Evolutionary conservation across 2,329 filamentous ascomycete species (phyloP).

Genomic region (Fusarium haematococcum): DNA sequence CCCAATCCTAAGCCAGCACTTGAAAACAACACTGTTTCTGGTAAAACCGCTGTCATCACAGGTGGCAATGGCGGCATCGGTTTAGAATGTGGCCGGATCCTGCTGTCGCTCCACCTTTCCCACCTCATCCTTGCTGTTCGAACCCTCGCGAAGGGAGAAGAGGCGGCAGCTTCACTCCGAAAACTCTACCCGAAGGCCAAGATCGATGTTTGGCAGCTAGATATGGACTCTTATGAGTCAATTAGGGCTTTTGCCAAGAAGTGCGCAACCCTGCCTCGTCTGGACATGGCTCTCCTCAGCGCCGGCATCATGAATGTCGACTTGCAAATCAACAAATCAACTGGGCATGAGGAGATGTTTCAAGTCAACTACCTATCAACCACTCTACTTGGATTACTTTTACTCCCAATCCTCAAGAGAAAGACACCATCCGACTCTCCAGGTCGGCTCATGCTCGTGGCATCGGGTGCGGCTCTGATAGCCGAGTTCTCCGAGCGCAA

Average conservation of each 20-base stretch:
- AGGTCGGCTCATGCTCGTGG: constrained; percentile 16
- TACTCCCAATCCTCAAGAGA: constrained; percentile 14
- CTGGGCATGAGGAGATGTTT: constrained; percentile 54
- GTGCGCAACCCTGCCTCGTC: constrained; percentile 47
- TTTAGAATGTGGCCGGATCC: constrained; percentile 55
- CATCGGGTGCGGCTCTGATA: constrained; percentile 2
- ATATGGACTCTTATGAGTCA: constrained; percentile 57
- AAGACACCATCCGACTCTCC: not conserved
- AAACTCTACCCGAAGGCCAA: constrained; percentile 27
- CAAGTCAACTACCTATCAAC: constrained; percentile 57
- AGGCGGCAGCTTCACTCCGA: constrained; percentile 50
- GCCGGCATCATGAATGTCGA: constrained; percentile 49
- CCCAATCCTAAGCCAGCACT: not conserved
- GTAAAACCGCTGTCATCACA: constrained; percentile 57
- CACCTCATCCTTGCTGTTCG: constrained; percentile 59
- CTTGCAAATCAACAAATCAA: constrained; percentile 40
- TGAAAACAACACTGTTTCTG: constrained; percentile 31
- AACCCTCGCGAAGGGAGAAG: constrained; percentile 52
- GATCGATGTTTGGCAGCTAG: constrained; percentile 58
- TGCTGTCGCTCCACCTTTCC: constrained; percentile 51
- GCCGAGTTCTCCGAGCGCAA: not conserved
- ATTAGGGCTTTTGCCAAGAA: constrained; percentile 53
- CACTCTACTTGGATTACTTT: constrained; percentile 46
- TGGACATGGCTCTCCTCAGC: constrained; percentile 61
- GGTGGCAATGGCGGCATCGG: constrained; percentile 60